A percentile compares a stretch with the other conserved stretches of the same genome.
These are phyloP conservation scores for Nannizziopsis barbatae DNA, from an alignment of 2,329 filamentous ascomycete genomes.

Conservation along the genomic window DNA sequence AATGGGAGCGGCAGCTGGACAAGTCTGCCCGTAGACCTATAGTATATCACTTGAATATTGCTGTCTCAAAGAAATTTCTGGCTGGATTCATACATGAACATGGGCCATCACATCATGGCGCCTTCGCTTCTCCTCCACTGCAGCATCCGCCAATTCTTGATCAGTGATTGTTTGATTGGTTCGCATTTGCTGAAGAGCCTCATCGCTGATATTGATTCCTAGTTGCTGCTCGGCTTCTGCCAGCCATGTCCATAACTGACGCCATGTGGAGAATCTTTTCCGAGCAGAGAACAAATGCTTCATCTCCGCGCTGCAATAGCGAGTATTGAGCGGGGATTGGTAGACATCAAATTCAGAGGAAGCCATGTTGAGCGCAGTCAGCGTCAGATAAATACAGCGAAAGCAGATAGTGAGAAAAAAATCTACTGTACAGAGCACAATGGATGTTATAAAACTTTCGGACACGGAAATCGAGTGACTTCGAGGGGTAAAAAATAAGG, in stretches of 20 bases:
- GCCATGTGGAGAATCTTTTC: conserved; percentile 65
- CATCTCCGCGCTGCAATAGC: conserved; percentile 48
- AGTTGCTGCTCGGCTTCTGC: conserved; percentile 74
- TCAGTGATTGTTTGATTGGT: conserved; percentile 65
- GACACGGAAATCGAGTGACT: no score
- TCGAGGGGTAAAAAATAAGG: no score
- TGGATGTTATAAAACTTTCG: no score
- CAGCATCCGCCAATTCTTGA: conserved; percentile 62
- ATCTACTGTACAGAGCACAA: no score
- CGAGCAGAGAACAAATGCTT: conserved; percentile 67
- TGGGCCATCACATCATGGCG: conserved; percentile 57
- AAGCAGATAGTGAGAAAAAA: no score
- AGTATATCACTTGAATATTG: conserved; percentile 31
- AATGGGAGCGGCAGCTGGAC: conserved; percentile 67
- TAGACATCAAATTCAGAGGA: conserved; percentile 9
- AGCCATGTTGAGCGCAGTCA: background rate
- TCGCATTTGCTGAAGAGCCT: conserved; percentile 67
- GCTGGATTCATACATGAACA: conserved; percentile 41
- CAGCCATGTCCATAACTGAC: conserved; percentile 73
- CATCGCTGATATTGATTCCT: conserved; percentile 60
- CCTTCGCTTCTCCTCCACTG: conserved; percentile 63
- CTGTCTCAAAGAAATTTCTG: conserved; percentile 1
- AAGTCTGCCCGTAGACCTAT: conserved; percentile 52
- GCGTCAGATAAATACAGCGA: background rate
- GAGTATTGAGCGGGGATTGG: conserved; percentile 7